Percentiles rank a stretch among this genome's conserved stretches.
phyloP scores from a whole-genome alignment of 805 yeast species.

The Metschnikowia rubicola region DNA sequence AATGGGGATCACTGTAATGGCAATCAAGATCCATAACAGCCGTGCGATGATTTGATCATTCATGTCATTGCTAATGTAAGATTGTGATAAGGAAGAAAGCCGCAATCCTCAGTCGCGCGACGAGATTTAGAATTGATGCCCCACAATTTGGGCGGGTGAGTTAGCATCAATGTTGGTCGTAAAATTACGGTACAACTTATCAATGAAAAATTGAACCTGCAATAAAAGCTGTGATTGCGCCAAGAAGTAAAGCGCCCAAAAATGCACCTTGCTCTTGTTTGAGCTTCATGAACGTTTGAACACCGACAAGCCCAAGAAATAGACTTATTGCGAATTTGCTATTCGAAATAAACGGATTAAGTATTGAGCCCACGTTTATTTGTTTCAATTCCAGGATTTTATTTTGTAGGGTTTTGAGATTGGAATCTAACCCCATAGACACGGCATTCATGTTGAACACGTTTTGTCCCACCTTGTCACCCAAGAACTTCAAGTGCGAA shows the following conservation, averaged over 20 bases:
- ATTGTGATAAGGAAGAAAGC: too few relatives aligned
- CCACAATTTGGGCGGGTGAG: neutral
- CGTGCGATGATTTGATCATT: too few relatives aligned
- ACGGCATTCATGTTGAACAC: slow-evolving; percentile 7
- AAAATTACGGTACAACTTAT: too few relatives aligned
- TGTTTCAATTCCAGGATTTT: slow-evolving; percentile 3
- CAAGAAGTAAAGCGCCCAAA: neutral
- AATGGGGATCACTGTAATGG: too few relatives aligned
- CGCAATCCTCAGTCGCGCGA: too few relatives aligned
- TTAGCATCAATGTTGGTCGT: too few relatives aligned
- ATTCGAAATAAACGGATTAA: neutral
- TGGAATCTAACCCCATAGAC: slow-evolving; percentile 4
- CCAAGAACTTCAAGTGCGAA: slow-evolving; percentile 1
- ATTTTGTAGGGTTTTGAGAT: slow-evolving; percentile 2
- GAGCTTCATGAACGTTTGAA: neutral
- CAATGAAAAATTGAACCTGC: neutral
- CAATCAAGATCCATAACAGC: too few relatives aligned
- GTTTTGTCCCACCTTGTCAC: slow-evolving; percentile 4
- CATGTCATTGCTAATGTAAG: too few relatives aligned
- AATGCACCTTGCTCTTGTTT: neutral
- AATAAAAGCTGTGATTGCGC: neutral
- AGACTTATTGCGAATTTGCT: neutral
- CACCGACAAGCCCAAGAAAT: neutral
- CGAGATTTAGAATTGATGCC: neutral
- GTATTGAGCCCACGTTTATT: neutral